These are phyloP conservation scores for Pseudogymnoascus sp. DNA, from an alignment of 2,329 filamentous ascomycete species.

Conservation along the genomic window DNA sequence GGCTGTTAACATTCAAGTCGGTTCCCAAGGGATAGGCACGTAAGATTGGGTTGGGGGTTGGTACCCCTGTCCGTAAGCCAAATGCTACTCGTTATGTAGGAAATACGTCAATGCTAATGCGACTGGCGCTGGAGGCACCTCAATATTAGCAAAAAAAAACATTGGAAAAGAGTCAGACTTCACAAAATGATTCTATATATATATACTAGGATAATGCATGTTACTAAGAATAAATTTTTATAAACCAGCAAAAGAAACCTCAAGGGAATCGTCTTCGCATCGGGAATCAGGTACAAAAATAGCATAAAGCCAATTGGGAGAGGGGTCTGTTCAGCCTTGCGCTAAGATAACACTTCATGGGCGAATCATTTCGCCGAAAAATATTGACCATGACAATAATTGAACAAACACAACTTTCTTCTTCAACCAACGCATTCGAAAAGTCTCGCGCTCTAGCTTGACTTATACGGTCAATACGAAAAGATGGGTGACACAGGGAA, in stretches of 20 bases:
- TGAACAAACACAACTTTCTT: background rate
- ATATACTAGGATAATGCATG: background rate
- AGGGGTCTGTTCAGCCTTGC: constrained; percentile 6
- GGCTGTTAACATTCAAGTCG: constrained; percentile 4
- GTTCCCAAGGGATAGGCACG: background rate
- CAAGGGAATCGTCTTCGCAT: too few species aligned
- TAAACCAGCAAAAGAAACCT: background rate
- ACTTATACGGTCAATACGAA: background rate
- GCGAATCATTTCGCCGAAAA: constrained; percentile 2
- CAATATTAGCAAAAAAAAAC: background rate
- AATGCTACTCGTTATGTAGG: background rate
- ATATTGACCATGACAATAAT: constrained; percentile 8
- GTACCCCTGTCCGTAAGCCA: constrained; percentile 6
- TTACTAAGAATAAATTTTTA: background rate
- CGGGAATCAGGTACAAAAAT: background rate
- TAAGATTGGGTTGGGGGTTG: constrained; percentile 9
- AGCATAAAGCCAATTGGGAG: background rate
- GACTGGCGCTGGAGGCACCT: constrained; percentile 21
- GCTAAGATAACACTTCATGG: constrained; percentile 4
- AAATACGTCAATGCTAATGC: constrained; percentile 21
- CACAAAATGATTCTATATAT: background rate
- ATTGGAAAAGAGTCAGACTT: background rate
- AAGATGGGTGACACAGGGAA: background rate
- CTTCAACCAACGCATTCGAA: background rate
- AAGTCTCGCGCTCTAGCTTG: background rate